Evolutionary conservation across 805 yeast genomes (phyloP), one percentile per base, ranked within the genome.

Genomic region (Starmerella davenportii): DNA sequence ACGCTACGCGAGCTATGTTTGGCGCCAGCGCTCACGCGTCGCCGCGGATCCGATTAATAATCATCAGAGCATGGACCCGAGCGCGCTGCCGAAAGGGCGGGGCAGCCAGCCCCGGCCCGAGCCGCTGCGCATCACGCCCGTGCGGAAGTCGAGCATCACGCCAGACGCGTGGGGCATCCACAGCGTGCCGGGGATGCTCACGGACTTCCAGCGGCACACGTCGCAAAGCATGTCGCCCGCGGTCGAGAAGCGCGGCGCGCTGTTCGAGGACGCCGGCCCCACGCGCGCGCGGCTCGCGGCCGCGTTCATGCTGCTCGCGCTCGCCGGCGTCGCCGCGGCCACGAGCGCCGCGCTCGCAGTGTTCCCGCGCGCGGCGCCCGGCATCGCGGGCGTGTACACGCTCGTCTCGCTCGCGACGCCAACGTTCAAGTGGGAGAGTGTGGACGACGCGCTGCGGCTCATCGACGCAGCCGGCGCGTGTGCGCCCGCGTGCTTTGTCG

Each of bases 161-260:
- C 49, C 53, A 11, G 57, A 54, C 32, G 50, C 48, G 14, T 57
- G 62, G 62, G 62, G 62, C 14, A 43, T 57, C 25, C 55, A 43
- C 39, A 51, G 58, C 8, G 62, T 57, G 4, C 60, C 62, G 1
- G 49, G 52, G 7, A 48, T 57, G 47, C 50, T 57, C 28, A 49
- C 51, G 9, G 61, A 57, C 41, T 57, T 57, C 44, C 56, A 54
- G 39, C 36, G 60, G 15, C 60, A 57, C 43, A 54, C 61, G 1
- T 53, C 58, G 21, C 58, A 50, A 36, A 44, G 48, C 32, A 29
- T 23, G 25, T 23, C 25, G 25, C 25, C 32, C 15, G 19, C 32
- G 16, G 8, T 29, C 19, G 32, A 29, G 9, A 29, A 29, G 32
- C 32, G 15, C 11, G 15, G 15, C 7, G 38, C 9, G 34, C 43